phyloP scores from a whole-genome alignment of 164 flowering plant genomes.

The grape (Vitis vinifera) region ASM3070453v1 NC_081813.1:23095501-23096000 shows the following conservation, averaged over 20 bases:
- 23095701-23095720: constrained; percentile 52
- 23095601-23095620: not conserved
- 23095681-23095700: not conserved
- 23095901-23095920: too few species aligned
- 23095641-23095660: not conserved
- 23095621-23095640: not conserved
- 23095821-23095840: constrained; percentile 23
- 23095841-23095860: not conserved
- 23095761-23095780: constrained; percentile 95
- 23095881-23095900: not conserved
- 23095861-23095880: not conserved
- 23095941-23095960: constrained; percentile 37
- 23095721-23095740: constrained; percentile 98
- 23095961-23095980: constrained; percentile 98
- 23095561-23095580: not conserved
- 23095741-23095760: constrained; percentile 96
- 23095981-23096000: constrained; percentile 99
- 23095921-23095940: not conserved
- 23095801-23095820: constrained; percentile 99
- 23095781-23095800: constrained; percentile 98
- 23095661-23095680: not conserved
- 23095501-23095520: not conserved
- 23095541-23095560: not conserved
- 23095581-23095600: not conserved
- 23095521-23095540: not conserved